These are phyloP conservation scores for Suillus variegatus DNA, from an alignment of 768 basidiomycete species.

Conservation along the genomic window DNA sequence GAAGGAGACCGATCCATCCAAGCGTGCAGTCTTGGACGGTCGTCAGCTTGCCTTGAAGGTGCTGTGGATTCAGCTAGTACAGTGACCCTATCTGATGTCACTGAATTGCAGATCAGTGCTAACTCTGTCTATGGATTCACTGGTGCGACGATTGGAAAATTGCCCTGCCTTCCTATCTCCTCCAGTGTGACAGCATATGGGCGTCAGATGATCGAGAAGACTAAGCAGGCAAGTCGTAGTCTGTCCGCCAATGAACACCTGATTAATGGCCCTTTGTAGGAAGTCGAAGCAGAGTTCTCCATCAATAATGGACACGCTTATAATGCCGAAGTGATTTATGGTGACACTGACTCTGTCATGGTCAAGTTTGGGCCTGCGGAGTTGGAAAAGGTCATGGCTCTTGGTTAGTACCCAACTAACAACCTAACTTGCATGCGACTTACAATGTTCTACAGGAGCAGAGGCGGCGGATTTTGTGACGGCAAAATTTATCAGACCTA, in stretches of 20 bases:
- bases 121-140: conserved; percentile 99
- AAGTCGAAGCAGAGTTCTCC: conserved; percentile 88
- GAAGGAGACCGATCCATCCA: conserved; percentile 96
- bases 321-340: conserved; percentile 95
- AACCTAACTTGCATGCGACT: conserved; percentile 4
- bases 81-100: neutral
- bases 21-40: conserved; percentile 95
- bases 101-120: conserved; percentile 80
- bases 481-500: conserved; percentile 87
- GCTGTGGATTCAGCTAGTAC: neutral
- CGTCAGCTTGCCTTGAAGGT: conserved; percentile 97
- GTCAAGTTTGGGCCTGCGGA: conserved; percentile 93
- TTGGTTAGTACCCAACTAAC: conserved; percentile 56
- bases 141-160: conserved; percentile 94
- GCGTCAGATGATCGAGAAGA: conserved; percentile 98
- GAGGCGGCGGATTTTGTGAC: conserved; percentile 95
- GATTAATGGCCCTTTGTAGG: conserved; percentile 39
- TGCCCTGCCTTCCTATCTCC: conserved; percentile 94
- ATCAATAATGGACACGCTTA: conserved; percentile 82
- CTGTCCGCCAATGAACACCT: neutral
- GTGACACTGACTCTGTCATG: conserved; percentile 99
- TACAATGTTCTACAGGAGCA: conserved; percentile 53
- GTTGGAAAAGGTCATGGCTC: conserved; percentile 81
- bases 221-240: conserved; percentile 65
- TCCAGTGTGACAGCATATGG: conserved; percentile 96